Conservation (phyloP, 176 grass and related monocot genomes). For the Oryza coarctata region DNA sequence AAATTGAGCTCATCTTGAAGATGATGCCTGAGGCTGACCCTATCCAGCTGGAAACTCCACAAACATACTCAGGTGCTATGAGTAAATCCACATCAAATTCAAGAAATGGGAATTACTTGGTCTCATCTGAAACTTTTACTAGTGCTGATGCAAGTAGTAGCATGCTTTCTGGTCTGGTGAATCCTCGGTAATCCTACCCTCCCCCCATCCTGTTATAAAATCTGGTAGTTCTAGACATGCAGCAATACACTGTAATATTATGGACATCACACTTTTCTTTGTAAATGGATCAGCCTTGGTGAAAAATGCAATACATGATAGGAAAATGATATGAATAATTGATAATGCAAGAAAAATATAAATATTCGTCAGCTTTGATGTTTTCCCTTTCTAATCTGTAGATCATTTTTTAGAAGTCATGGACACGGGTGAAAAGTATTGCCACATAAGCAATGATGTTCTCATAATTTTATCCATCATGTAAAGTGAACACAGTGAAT, state of each 20-base stretch:
- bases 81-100: slow-evolving; percentile 38
- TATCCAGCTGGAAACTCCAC: slow-evolving; percentile 30
- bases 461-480: slow-evolving; percentile 1
- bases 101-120: background rate
- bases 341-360: background rate
- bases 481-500: background rate
- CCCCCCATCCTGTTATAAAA: background rate
- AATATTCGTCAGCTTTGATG: background rate
- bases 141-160: slow-evolving; percentile 29
- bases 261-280: background rate
- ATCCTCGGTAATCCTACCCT: slow-evolving; percentile 29
- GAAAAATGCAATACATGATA: background rate
- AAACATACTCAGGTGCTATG: slow-evolving; percentile 24
- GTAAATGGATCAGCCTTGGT: background rate
- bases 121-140: slow-evolving; percentile 37
- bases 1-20: slow-evolving; percentile 62
- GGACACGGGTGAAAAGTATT: background rate
- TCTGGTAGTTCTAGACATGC: slow-evolving; percentile 7
- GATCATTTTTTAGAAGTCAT: background rate
- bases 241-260: slow-evolving; percentile 8
- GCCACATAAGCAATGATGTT: background rate
- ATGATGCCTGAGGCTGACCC: slow-evolving; percentile 60
- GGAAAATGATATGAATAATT: too few species aligned
- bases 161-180: slow-evolving; percentile 28
- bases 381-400: background rate